These are phyloP conservation scores for Debaryomyces robertsiae DNA, from an alignment of 1,139 yeast genomes.

Conservation along the genomic window DNA sequence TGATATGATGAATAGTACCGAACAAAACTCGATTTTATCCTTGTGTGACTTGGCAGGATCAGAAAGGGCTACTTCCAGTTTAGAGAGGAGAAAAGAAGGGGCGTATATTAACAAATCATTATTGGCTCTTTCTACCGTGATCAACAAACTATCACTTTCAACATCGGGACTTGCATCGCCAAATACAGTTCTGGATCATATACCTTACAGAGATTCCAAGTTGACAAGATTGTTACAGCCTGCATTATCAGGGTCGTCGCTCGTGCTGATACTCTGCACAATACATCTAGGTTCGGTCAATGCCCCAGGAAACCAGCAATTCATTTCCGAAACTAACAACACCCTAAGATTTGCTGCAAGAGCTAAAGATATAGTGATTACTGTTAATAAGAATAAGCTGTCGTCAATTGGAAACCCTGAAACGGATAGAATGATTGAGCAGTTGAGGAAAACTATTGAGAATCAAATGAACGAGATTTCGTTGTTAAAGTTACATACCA, in stretches of 20 bases:
- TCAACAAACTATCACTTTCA: conserved; percentile 64
- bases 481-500: conserved; percentile 23
- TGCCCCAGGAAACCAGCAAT: conserved; percentile 34
- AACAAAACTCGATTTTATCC: conserved; percentile 66
- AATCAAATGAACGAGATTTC: conserved; percentile 44
- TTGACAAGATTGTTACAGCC: conserved; percentile 87
- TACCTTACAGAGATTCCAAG: conserved; percentile 92
- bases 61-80: conserved; percentile 82
- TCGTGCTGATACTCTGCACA: conserved; percentile 88
- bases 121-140: conserved; percentile 86
- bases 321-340: conserved; percentile 77
- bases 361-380: conserved; percentile 80
- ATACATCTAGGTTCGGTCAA: conserved; percentile 57
- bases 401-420: conserved; percentile 37
- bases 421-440: conserved; percentile 48
- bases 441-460: conserved; percentile 48
- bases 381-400: conserved; percentile 59
- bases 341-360: conserved; percentile 91
- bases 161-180: conserved; percentile 25
- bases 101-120: conserved; percentile 88
- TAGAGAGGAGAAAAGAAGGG: conserved; percentile 88
- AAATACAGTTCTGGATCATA: conserved; percentile 48
- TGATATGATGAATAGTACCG: conserved; percentile 42
- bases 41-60: conserved; percentile 96
- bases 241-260: conserved; percentile 83